Conservation (phyloP, 768 basidiomycete genomes). For the Pleurotus pulmonarius region DNA sequence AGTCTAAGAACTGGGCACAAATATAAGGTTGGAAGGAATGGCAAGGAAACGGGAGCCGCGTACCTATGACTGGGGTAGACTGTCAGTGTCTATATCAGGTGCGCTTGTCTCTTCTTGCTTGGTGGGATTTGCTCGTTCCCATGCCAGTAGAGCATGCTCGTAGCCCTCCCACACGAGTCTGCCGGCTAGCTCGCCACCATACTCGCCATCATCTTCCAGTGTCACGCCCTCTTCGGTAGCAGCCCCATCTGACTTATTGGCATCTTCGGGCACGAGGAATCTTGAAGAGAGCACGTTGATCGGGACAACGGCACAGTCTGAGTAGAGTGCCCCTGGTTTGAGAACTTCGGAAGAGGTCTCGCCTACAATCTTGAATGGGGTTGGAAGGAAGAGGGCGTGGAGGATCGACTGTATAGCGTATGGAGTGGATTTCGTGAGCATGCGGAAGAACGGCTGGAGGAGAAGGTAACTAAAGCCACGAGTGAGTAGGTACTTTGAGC, state of each 20-base stretch:
- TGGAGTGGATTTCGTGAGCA: constrained; percentile 66
- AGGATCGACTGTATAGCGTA: constrained; percentile 72
- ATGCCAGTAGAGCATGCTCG: constrained; percentile 60
- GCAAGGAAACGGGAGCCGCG: not conserved
- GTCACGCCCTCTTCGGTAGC: constrained; percentile 20
- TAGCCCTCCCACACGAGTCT: constrained; percentile 75
- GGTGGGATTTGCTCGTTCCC: constrained; percentile 48
- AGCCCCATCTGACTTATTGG: constrained; percentile 18
- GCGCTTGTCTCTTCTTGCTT: constrained; percentile 9
- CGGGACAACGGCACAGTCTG: constrained; percentile 66
- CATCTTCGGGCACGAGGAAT: constrained; percentile 15
- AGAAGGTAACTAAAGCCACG: constrained; percentile 47
- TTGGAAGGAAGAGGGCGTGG: constrained; percentile 79
- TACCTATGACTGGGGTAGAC: not conserved
- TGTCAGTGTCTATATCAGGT: constrained; percentile 8
- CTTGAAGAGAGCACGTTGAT: constrained; percentile 31
- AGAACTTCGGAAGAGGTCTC: constrained; percentile 45
- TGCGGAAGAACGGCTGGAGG: constrained; percentile 59
- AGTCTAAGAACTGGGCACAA: too few relatives aligned
- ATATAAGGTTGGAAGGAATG: too few relatives aligned
- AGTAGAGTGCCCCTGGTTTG: constrained; percentile 74
- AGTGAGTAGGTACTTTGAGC: constrained; percentile 9
- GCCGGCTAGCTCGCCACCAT: constrained; percentile 67
- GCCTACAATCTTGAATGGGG: constrained; percentile 57
- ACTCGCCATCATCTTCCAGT: constrained; percentile 61